Evolutionary conservation across 2,329 filamentous ascomycete species (phyloP), one percentile per base, ranked within the genome.

Genomic region (Alternaria conjuncta): DNA sequence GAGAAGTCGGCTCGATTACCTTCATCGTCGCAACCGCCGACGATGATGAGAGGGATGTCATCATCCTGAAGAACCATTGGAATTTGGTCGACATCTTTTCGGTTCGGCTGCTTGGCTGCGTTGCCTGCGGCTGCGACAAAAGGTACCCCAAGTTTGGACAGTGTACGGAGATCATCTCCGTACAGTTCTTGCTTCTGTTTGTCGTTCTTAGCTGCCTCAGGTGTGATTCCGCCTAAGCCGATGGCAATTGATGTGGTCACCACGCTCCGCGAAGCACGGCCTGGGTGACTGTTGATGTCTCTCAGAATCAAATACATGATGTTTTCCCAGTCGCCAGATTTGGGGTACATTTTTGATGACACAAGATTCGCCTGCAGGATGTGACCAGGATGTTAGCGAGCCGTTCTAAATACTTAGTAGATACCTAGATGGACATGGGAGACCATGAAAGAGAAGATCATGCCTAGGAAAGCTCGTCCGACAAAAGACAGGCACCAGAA

Each of bases 101-200:
- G 32, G 0, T 36, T 36, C 13, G 13, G 32, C 0, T 36, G 0
- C 32, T 36, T 1, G 13, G 32, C 32, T 0, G 0, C 32, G 32
- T 36, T 36, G 0, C 32, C 32, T n/a, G 32, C 32, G 15, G 13
- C 7, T 1, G 0, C 0, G 0, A 36, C 32, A 36, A 36, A 36
- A n/a, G 32, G 32, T n/a, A 36, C 32, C 0, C 32, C 32, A 36
- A 36, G 32, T n/a, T 36, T 36, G 13, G 32, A 36, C 0, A 36
- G 32, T 1, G 0, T 1, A 1, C 32, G 32, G 0, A 36, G 32
- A n/a, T 36, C 32, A 1, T 36, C 0, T 36, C 32, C 32, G 32
- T 36, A 36, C 0, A 36, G 32, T n/a, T 1, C 0, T 1, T 36
- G 32, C 13, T 1, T 36, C 8, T 1, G 0, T 1, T 36, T 1